Base-by-base conservation (phyloP, 768 basidiomycete genomes). In the Russula sp. region DNA sequence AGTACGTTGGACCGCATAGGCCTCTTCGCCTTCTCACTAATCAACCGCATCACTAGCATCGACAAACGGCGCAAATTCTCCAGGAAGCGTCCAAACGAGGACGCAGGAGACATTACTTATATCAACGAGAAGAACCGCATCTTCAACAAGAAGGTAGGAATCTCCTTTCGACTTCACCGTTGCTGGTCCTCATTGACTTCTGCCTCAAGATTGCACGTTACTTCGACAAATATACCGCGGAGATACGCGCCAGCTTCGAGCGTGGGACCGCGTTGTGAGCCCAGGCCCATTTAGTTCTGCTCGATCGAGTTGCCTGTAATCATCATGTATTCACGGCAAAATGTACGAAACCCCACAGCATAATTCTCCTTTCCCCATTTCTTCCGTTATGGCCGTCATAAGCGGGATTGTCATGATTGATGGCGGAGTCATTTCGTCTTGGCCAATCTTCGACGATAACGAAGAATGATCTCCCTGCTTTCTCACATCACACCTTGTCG, bases 91-190 rank as follows among this genome's bases (percentile, higher is more conserved):
- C 68, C 83, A 73, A 94, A 96, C 78, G 94, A 98, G 70, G 91
- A 91, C 56, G 89, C 95, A 64, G 94, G 91, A 58, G 95, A 98
- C 68, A 91, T 99, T 74, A 98, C 94, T 6, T 99, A 98, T 73
- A 99, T 99, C 83, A 99, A 99, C 80, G 93, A 98, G 75, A 88
- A 89, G 75, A 95, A 98, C 75, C 84, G 93, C 66, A 94, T 97
- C 52, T 98, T 97, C 82, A 97, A 98, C 84, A 94, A 94, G 78
- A 97, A 96, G 88, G 91, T 87, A 59, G 32, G 18, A 74, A 66
- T 5, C 61, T 31, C 50, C 18, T 65, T 27, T 55, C 5, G 50
- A 16, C 52, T 37, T 58, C 37, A 22, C 14, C 3, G 10, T 6
- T 27, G 31, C 9, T 11, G 6, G 22, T 10, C 37, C 22, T 60